Conservation (phyloP, 1,284 basidiomycete species). For the Trichosporon asahii region DNA sequence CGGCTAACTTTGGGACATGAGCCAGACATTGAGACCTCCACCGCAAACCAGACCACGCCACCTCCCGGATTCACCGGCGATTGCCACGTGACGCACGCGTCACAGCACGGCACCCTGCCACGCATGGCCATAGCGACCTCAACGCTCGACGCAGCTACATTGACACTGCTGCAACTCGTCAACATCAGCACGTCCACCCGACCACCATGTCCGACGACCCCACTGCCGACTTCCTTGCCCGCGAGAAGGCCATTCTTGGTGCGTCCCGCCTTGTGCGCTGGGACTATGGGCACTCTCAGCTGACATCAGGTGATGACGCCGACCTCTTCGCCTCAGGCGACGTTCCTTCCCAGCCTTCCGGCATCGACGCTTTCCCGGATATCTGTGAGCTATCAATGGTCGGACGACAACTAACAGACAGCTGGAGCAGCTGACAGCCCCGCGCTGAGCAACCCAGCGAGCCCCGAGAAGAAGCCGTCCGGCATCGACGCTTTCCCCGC, state of each 20-base stretch:
- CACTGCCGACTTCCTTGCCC: slow-evolving; percentile 51
- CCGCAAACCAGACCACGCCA: background rate
- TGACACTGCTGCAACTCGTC: background rate
- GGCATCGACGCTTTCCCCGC: slow-evolving; percentile 69
- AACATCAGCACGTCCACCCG: background rate
- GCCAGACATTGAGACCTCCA: slow-evolving; percentile 1
- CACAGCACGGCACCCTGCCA: slow-evolving; percentile 12
- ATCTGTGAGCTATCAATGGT: slow-evolving; percentile 26
- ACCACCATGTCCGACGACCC: slow-evolving; percentile 51
- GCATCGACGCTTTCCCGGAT: slow-evolving; percentile 44
- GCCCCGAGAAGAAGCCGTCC: slow-evolving; percentile 13
- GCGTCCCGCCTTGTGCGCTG: slow-evolving; percentile 12
- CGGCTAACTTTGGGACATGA: background rate
- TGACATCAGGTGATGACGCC: slow-evolving; percentile 46
- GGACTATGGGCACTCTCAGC: background rate
- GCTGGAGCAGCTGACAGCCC: background rate
- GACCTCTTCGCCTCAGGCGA: slow-evolving; percentile 47
- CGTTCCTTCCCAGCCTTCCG: slow-evolving; percentile 40
- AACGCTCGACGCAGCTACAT: background rate
- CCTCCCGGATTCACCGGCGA: slow-evolving; percentile 6
- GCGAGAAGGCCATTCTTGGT: slow-evolving; percentile 51
- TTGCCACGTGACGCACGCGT: slow-evolving; percentile 17
- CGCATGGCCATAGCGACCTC: slow-evolving; percentile 13
- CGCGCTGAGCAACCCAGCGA: background rate
- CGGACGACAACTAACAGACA: background rate